Evolutionary conservation across 2,329 filamentous ascomycete species (phyloP).

Genomic region (Pseudogymnoascus sp.): DNA sequence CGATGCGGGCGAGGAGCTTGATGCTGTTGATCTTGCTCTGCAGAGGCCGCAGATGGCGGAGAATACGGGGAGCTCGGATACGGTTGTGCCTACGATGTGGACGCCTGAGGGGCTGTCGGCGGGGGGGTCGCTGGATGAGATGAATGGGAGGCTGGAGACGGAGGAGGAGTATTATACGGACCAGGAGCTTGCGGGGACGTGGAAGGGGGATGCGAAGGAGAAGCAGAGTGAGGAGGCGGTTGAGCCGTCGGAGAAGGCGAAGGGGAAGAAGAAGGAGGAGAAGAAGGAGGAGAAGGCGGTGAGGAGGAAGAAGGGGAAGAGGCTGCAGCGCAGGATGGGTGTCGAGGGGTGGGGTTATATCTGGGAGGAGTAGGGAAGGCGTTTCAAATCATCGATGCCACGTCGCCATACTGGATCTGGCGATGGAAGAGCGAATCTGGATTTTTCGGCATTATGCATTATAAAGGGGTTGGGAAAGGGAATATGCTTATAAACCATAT

Average conservation of each 20-base stretch:
- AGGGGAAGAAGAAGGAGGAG: neutral
- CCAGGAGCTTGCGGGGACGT: slow-evolving; percentile 2
- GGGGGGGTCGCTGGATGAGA: neutral
- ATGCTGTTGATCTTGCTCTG: neutral
- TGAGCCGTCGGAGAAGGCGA: neutral
- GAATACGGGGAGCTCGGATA: neutral
- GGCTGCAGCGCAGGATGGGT: slow-evolving; percentile 1
- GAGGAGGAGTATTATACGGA: neutral
- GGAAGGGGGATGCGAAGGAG: neutral
- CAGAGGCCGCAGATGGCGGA: neutral
- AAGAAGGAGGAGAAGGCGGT: neutral
- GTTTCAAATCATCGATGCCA: neutral
- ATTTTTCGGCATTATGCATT: slow-evolving; percentile 4
- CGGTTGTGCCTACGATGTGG: neutral
- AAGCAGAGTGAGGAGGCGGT: neutral
- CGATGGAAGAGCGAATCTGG: neutral
- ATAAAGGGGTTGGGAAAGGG: neutral
- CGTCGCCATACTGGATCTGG: slow-evolving; percentile 6
- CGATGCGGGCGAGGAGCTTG: neutral
- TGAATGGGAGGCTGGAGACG: neutral
- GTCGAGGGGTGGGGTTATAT: neutral
- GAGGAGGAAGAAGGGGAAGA: neutral
- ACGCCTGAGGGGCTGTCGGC: neutral
- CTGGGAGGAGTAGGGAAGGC: neutral
- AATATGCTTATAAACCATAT: neutral